A percentile compares a stretch with the other conserved stretches of the same genome.
phyloP scores from a whole-genome alignment of 2,329 filamentous ascomycete species.

The Bipolaris bicolor region DNA sequence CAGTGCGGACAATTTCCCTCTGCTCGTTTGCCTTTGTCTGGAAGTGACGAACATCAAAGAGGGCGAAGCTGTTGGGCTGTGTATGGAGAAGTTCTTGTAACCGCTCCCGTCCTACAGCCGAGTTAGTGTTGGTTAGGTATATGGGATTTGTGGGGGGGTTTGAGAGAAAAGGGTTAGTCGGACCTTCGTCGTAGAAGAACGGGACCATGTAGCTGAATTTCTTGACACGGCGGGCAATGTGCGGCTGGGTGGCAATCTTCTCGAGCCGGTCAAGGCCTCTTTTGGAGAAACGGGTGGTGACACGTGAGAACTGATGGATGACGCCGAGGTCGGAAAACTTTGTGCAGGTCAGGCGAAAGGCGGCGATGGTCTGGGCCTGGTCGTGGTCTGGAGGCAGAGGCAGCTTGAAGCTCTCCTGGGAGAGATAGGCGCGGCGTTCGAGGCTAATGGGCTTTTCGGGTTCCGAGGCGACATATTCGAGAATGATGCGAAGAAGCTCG shows the following conservation, averaged over 20 bases:
- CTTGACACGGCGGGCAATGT: slow-evolving; percentile 61
- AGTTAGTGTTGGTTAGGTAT: slow-evolving; percentile 26
- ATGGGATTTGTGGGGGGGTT: background rate
- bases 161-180: background rate
- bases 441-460: slow-evolving; percentile 58
- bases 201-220: slow-evolving; percentile 67
- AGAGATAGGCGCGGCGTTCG: slow-evolving; percentile 58
- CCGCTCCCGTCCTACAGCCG: slow-evolving; percentile 46
- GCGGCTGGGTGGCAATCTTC: slow-evolving; percentile 55
- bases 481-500: slow-evolving; percentile 58
- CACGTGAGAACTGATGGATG: slow-evolving; percentile 58
- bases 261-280: slow-evolving; percentile 58
- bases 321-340: slow-evolving; percentile 55
- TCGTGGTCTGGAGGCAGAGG: slow-evolving; percentile 51
- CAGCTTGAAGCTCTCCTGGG: slow-evolving; percentile 59
- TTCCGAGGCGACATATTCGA: slow-evolving; percentile 60
- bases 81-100: slow-evolving; percentile 50
- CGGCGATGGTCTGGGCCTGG: slow-evolving; percentile 53
- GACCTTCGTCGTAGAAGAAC: slow-evolving; percentile 63
- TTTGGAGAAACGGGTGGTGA: slow-evolving; percentile 59
- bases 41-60: slow-evolving; percentile 51
- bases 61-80: slow-evolving; percentile 44
- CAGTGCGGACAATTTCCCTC: slow-evolving; percentile 56
- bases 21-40: slow-evolving; percentile 58
- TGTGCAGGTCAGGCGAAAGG: slow-evolving; percentile 52